These are phyloP conservation scores for Potentilla sterilis DNA, from an alignment of 306 rosid species.

Conservation along the genomic window DNA sequence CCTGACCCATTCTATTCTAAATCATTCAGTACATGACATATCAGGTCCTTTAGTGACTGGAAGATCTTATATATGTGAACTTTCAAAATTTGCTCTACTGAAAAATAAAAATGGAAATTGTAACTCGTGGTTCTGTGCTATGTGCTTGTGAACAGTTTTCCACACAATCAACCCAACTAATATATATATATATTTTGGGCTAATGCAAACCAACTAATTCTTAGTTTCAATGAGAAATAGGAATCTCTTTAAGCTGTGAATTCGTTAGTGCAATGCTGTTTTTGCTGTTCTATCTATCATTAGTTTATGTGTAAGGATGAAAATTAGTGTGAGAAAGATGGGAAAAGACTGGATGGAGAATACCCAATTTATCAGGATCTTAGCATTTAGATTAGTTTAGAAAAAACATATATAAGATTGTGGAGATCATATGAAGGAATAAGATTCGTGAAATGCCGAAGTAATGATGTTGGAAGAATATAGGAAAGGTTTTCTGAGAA, in stretches of 20 bases:
- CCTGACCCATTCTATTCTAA: constrained; percentile 19
- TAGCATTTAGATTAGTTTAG: neutral
- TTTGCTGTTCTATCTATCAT: neutral
- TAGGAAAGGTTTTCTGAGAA: neutral
- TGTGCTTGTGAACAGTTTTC: neutral
- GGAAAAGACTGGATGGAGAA: neutral
- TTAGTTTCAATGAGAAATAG: neutral
- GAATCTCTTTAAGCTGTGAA: neutral
- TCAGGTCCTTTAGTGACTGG: constrained; percentile 8
- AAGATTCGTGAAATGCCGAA: neutral
- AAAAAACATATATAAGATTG: too few species aligned
- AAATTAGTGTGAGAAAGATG: neutral
- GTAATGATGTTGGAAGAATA: neutral
- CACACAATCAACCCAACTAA: neutral
- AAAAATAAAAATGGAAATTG: constrained; percentile 11
- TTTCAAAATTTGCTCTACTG: neutral
- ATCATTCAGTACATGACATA: constrained; percentile 8
- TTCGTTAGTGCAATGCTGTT: neutral
- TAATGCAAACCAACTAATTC: neutral
- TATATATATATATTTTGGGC: too few species aligned
- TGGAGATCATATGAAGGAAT: neutral
- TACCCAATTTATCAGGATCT: neutral
- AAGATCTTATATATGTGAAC: constrained; percentile 19
- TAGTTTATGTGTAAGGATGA: neutral
- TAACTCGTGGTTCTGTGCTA: neutral